Percentiles rank a stretch among this genome's conserved stretches.
Conservation (phyloP, 176 grass and related monocot genomes). For the Hordeum marinum region DNA sequence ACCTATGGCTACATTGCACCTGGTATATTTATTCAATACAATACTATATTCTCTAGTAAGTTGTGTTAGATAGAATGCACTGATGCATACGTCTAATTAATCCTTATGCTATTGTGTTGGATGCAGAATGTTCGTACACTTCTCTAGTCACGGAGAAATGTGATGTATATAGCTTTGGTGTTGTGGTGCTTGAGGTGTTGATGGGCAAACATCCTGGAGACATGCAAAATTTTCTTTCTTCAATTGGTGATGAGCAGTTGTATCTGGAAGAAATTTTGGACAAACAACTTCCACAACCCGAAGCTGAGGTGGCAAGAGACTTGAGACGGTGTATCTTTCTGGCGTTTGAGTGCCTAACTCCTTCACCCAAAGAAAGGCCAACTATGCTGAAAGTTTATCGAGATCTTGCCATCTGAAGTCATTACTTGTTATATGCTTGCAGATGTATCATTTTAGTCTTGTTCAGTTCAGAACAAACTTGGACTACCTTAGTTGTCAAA, state of each 20-base stretch:
- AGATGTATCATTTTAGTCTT: not conserved
- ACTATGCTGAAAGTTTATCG: constrained; percentile 6
- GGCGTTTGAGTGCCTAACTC: not conserved
- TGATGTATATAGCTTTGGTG: constrained; percentile 28
- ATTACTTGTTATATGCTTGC: not conserved
- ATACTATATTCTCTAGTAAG: not conserved
- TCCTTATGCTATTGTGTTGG: not conserved
- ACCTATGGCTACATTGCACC: constrained; percentile 28
- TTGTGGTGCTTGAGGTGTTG: constrained; percentile 17
- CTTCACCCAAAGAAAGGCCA: not conserved
- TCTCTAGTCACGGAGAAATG: not conserved
- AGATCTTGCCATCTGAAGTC: not conserved
- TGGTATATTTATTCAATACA: constrained; percentile 8
- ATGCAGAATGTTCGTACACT: constrained; percentile 21
- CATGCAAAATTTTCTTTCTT: not conserved
- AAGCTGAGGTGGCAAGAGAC: not conserved
- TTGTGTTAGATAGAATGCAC: not conserved
- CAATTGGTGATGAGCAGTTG: not conserved
- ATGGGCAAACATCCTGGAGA: constrained; percentile 26
- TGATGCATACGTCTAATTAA: no score
- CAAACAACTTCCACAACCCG: not conserved
- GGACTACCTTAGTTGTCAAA: no score
- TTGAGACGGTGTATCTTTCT: not conserved
- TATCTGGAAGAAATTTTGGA: not conserved
- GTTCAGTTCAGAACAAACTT: not conserved